Conservation (phyloP, 73 alveolate genomes). For the Blepharisma stoltei region DNA sequence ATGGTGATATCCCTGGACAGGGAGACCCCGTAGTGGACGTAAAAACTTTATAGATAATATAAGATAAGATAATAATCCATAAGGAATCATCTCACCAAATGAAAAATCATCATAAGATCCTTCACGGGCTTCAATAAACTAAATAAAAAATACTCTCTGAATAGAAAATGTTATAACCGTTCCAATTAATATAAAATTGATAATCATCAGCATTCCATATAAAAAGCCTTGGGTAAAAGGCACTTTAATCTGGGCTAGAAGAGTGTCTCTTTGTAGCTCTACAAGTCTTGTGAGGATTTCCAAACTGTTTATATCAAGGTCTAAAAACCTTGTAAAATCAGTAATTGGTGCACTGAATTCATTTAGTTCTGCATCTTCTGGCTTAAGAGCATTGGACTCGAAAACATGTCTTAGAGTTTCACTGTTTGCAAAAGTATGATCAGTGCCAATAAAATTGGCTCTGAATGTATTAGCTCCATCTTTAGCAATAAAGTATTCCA, state of each 20-base stretch:
- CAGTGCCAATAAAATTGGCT: constrained; percentile 50
- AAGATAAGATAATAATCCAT: background rate
- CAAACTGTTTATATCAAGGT: background rate
- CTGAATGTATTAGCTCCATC: background rate
- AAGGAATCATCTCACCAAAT: background rate
- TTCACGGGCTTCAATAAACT: constrained; percentile 1
- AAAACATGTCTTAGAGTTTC: constrained; percentile 32
- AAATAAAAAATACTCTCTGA: background rate
- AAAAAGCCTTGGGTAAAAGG: background rate
- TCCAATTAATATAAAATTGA: background rate
- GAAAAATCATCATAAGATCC: background rate
- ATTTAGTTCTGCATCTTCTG: background rate
- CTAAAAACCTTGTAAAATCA: background rate
- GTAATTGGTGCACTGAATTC: background rate
- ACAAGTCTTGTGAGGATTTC: background rate
- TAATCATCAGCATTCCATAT: background rate
- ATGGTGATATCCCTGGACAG: too few relatives aligned
- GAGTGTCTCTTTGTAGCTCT: background rate
- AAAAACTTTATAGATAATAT: too few relatives aligned
- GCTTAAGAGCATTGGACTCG: constrained; percentile 29
- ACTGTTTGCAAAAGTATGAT: constrained; percentile 35
- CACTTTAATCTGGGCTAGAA: constrained; percentile 5
- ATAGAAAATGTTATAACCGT: background rate
- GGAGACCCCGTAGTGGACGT: too few relatives aligned
- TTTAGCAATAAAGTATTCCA: constrained; percentile 36